phyloP scores from a whole-genome alignment of 2,329 filamentous ascomycete species.

The Colletotrichum sojae region DNA sequence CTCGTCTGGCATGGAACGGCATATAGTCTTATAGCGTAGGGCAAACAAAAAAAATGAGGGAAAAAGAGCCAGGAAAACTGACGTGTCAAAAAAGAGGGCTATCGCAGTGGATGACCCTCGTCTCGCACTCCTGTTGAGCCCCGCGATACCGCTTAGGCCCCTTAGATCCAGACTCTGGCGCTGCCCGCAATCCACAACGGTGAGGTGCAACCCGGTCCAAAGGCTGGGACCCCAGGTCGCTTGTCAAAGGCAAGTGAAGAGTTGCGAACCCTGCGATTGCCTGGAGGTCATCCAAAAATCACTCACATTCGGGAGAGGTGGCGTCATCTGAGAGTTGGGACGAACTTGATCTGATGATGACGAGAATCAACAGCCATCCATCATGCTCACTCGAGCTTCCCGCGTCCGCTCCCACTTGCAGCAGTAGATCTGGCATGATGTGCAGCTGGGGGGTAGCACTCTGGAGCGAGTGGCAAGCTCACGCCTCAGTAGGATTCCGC shows the following conservation, averaged over 20 bases:
- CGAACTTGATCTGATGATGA: constrained; percentile 32
- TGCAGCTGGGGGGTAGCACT: constrained; percentile 17
- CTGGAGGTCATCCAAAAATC: constrained; percentile 1
- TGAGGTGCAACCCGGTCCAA: neutral
- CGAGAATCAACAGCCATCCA: constrained; percentile 7
- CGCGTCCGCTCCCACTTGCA: constrained; percentile 30
- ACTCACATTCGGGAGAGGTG: constrained; percentile 6
- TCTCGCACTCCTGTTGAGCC: constrained; percentile 6
- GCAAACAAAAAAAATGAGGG: no score
- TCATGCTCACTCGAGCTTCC: neutral
- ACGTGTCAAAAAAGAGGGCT: no score
- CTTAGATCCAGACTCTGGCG: constrained; percentile 11
- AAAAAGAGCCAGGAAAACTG: no score
- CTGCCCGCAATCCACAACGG: constrained; percentile 8
- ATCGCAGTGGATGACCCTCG: neutral
- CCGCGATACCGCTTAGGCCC: constrained; percentile 25
- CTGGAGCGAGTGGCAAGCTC: neutral
- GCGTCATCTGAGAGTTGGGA: constrained; percentile 33
- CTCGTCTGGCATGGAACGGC: neutral
- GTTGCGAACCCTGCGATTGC: neutral
- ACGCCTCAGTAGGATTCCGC: constrained; percentile 2
- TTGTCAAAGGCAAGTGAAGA: neutral
- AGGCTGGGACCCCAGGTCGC: constrained; percentile 4
- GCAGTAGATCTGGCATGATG: constrained; percentile 39
- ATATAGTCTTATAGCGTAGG: no score